Percentiles rank a stretch among this genome's conserved stretches.
These are phyloP conservation scores for Kalmusia sp. DNA, from an alignment of 2,329 filamentous ascomycete genomes.

Conservation along the genomic window DNA sequence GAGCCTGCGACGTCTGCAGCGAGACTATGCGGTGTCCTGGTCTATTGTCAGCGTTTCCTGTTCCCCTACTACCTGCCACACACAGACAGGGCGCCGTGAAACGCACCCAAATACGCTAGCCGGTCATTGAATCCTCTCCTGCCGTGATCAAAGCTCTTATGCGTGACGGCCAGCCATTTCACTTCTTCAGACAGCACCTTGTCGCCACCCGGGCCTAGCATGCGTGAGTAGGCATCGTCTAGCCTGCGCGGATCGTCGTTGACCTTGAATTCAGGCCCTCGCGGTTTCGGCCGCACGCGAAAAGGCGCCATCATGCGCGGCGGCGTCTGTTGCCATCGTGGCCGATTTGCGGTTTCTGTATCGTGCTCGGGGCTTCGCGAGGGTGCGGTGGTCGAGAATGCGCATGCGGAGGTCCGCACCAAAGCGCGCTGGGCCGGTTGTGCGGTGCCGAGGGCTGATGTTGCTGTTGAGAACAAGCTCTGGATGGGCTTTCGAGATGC, in stretches of 20 bases:
- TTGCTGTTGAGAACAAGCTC: conserved; percentile 33
- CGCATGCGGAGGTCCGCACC: conserved; percentile 45
- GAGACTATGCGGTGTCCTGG: conserved; percentile 69
- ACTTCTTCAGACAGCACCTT: conserved; percentile 84
- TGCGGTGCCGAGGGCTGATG: conserved; percentile 34
- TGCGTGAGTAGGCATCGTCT: conserved; percentile 76
- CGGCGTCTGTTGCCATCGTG: conserved; percentile 61
- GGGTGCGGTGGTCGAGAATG: conserved; percentile 39
- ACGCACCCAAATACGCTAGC: conserved; percentile 83
- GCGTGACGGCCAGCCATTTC: conserved; percentile 96
- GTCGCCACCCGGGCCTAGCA: conserved; percentile 77
- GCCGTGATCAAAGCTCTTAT: conserved; percentile 98
- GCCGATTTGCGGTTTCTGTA: conserved; percentile 40
- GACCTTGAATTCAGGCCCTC: conserved; percentile 67
- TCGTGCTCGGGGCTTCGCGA: conserved; percentile 37
- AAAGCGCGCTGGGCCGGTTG: conserved; percentile 30
- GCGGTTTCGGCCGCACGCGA: conserved; percentile 64
- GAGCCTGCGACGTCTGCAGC: conserved; percentile 69
- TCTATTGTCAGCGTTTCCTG: conserved; percentile 20
- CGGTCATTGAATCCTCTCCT: conserved; percentile 93
- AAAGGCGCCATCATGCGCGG: conserved; percentile 55
- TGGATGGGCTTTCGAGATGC: conserved; percentile 56
- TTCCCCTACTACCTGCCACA: neutral
- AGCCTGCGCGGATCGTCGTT: conserved; percentile 78
- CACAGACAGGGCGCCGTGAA: conserved; percentile 1